Conservation (phyloP, 305 asterid genomes). For the Nicotiana rustica region DNA sequence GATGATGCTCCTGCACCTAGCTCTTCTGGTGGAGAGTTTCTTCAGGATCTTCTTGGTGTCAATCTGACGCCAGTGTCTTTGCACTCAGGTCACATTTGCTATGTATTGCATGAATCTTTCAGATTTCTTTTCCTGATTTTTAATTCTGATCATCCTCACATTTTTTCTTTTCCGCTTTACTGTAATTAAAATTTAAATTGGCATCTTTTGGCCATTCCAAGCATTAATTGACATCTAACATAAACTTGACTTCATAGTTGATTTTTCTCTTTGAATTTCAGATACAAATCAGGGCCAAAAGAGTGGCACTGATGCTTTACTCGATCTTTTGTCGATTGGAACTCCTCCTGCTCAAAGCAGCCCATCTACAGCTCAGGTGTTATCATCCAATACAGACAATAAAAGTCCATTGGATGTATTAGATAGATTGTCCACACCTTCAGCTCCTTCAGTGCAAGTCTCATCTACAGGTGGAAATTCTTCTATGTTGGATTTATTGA, state of each 20-base stretch:
- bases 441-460: constrained; percentile 48
- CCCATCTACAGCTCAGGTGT: constrained; percentile 55
- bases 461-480: constrained; percentile 62
- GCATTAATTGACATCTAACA: constrained; percentile 11
- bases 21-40: constrained; percentile 79
- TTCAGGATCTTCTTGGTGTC: constrained; percentile 88
- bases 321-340: constrained; percentile 92
- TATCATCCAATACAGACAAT: constrained; percentile 61
- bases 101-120: constrained; percentile 24
- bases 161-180: constrained; percentile 22
- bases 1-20: constrained; percentile 74
- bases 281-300: constrained; percentile 64
- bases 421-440: constrained; percentile 60
- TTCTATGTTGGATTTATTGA: constrained; percentile 83
- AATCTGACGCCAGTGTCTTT: constrained; percentile 64
- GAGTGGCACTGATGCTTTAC: constrained; percentile 71
- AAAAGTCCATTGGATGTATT: constrained; percentile 56
- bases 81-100: constrained; percentile 60
- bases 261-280: constrained; percentile 45
- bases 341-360: constrained; percentile 72
- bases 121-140: constrained; percentile 24
- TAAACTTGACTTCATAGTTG: constrained; percentile 16
- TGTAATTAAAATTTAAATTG: constrained; percentile 2
- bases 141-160: background rate
- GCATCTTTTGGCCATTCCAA: background rate